Evolutionary conservation across 306 rosid species (phyloP).

Genomic region (Herpetospermum pedunculosum): DNA sequence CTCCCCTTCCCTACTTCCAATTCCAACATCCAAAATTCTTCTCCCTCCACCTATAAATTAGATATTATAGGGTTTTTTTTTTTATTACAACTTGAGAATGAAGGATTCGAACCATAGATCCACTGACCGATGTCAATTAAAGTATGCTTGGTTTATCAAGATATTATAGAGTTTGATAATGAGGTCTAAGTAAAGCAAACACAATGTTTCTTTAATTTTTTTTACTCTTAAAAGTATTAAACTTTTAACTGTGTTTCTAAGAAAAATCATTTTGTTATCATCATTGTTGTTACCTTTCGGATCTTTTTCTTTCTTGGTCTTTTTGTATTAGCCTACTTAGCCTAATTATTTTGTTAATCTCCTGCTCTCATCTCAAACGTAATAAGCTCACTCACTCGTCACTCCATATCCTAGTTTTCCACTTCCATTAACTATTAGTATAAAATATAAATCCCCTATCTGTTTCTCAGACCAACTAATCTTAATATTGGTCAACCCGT

Average conservation of each 20-base stretch:
- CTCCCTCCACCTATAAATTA: not conserved
- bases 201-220: not conserved
- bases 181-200: conserved; percentile 7
- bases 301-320: not conserved
- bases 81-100: no score
- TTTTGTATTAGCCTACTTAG: not conserved
- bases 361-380: not conserved
- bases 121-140: no score
- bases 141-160: no score
- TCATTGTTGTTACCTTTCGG: not conserved
- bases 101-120: no score
- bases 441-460: not conserved
- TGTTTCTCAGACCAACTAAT: not conserved
- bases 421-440: not conserved
- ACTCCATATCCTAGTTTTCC: not conserved
- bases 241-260: not conserved
- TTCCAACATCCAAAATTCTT: not conserved
- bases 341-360: not conserved
- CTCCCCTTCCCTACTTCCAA: not conserved
- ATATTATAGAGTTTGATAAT: no score
- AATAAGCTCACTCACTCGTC: no score
- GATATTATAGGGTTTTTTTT: not conserved
- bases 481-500: no score
- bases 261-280: not conserved
- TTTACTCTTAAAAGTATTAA: not conserved